Conservation (phyloP, 2,329 filamentous ascomycete species). For the Chrysoporthe cubensis region DNA sequence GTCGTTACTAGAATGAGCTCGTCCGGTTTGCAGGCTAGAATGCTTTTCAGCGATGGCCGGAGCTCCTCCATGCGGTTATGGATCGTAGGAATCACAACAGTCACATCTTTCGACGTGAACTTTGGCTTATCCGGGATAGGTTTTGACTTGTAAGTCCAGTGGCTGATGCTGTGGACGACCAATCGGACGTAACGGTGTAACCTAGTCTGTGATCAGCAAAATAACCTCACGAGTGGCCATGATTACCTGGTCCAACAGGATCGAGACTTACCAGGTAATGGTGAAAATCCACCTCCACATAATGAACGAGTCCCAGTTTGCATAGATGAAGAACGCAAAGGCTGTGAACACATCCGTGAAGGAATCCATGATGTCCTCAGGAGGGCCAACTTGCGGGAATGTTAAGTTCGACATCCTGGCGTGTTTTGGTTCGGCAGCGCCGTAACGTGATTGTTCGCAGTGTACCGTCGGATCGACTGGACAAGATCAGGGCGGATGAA, state of each 20-base stretch:
- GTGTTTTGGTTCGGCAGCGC: background rate
- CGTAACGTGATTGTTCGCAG: background rate
- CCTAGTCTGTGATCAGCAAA: conserved; percentile 51
- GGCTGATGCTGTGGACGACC: conserved; percentile 81
- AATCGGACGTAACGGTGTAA: conserved; percentile 86
- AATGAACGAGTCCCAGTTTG: conserved; percentile 26
- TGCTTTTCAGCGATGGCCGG: conserved; percentile 77
- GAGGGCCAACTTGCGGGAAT: conserved; percentile 5
- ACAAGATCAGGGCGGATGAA: conserved; percentile 1
- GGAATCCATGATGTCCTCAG: conserved; percentile 21
- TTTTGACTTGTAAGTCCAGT: conserved; percentile 85
- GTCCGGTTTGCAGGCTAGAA: conserved; percentile 69
- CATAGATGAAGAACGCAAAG: conserved; percentile 14
- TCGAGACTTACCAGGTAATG: conserved; percentile 47
- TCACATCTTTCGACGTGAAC: conserved; percentile 82
- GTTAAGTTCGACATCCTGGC: conserved; percentile 26
- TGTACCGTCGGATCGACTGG: background rate
- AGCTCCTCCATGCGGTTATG: conserved; percentile 85
- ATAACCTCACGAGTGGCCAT: background rate
- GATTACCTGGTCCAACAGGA: background rate
- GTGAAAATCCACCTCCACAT: conserved; percentile 29
- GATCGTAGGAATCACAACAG: conserved; percentile 91
- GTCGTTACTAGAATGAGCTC: conserved; percentile 88
- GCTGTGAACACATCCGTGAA: conserved; percentile 25
- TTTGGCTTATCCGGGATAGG: conserved; percentile 81